Base-by-base conservation (phyloP, 1,284 basidiomycete genomes). In the Trichosporon sp. region DNA sequence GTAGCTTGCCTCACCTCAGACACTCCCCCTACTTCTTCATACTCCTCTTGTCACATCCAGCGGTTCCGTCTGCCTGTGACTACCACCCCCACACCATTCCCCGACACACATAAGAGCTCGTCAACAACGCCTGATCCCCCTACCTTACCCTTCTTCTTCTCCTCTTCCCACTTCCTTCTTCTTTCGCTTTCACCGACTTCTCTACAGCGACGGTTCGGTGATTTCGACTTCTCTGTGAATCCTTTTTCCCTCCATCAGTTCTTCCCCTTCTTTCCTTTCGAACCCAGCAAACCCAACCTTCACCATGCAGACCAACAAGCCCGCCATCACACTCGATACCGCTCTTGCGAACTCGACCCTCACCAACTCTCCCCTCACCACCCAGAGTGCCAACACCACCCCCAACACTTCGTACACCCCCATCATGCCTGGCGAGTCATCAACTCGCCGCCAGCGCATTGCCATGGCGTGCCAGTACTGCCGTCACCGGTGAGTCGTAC, bases 401-500 rank as follows among this genome's bases (percentile, higher is more conserved):
- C 66, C 51, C 48, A 21, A 40, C 51, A 21, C n/a, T 26, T 38
- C 48, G 16, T 54, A 43, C 67, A 59, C 21, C 56, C 67, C 54
- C 43, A 71, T 71, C 67, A 71, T 75, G 74, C 67, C 72, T 5
- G 68, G 71, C 32, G 78, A 78, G 63, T 73, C 79, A 0, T 76
- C 78, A 2, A 75, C 73, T 4, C 73, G 80, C 46, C 68, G 81
- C 43, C 80, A 82, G 70, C 76, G 82, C 35, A 81, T 81, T 67
- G 79, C 80, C 65, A 82, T 82, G 79, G 82, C 82, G 1, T 83
- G 82, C 73, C 77, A 80, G 61, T 83, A 83, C 74, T 83, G 82
- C 71, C 75, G 82, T 70, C 80, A 81, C 70, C 72, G 82, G 82
- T 82, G 66, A 78, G 82, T 78, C 5, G 7, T n/a, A 32, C 14